Conservation (phyloP, 768 basidiomycete genomes). For the Amyloporia xantha region DNA sequence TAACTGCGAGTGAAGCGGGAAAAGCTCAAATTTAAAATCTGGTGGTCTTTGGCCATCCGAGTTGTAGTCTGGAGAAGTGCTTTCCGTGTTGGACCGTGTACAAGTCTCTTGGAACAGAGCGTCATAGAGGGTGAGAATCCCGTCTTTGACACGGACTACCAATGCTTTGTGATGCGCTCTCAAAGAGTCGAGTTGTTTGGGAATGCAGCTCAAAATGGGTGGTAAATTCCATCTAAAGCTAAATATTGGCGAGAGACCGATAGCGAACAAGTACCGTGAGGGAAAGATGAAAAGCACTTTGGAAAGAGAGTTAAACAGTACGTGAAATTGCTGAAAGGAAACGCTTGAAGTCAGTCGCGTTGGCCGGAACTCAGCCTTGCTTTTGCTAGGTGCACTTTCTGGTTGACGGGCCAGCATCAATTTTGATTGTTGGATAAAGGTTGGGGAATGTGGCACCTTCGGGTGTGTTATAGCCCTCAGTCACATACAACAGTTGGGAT, state of each 20-base stretch:
- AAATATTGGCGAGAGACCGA: conserved; percentile 79
- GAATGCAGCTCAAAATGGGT: conserved; percentile 77
- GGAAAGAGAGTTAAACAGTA: conserved; percentile 77
- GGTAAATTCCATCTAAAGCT: conserved; percentile 84
- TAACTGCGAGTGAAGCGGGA: conserved; percentile 84
- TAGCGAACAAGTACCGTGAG: conserved; percentile 81
- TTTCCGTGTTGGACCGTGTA: conserved; percentile 56
- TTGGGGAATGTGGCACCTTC: conserved; percentile 56
- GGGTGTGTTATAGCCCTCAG: conserved; percentile 60
- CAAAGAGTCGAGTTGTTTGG: no score
- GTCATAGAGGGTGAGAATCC: conserved; percentile 76
- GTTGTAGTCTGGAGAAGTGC: conserved; percentile 54
- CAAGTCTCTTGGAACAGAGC: conserved; percentile 76
- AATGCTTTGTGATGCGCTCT: conserved; percentile 65
- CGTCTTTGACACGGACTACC: conserved; percentile 54
- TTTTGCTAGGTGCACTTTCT: conserved; percentile 40
- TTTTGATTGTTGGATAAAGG: conserved; percentile 56
- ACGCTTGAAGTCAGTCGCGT: no score
- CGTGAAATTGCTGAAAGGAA: conserved; percentile 80
- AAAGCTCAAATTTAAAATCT: conserved; percentile 82
- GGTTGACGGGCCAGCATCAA: conserved; percentile 59
- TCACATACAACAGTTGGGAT: conserved; percentile 50
- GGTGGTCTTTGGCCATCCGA: conserved; percentile 32
- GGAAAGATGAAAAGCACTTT: conserved; percentile 81
- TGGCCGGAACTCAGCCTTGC: no score